These are phyloP conservation scores for Hypomyces rosellus DNA, from an alignment of 2,329 filamentous ascomycete genomes.

Conservation along the genomic window DNA sequence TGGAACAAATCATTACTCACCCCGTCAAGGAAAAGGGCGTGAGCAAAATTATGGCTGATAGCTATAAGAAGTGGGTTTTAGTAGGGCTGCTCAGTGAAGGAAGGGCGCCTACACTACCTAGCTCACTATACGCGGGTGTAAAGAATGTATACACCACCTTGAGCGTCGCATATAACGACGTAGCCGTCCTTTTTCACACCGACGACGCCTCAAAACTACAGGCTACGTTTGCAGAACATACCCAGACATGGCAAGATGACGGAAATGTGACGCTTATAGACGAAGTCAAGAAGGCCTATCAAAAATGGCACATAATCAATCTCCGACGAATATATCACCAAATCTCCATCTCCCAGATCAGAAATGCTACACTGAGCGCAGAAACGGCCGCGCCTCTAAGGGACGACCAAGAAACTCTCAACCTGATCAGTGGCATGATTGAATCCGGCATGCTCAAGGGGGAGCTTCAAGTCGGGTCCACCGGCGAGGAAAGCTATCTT, in stretches of 20 bases:
- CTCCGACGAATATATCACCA: slow-evolving; percentile 66
- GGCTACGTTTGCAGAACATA: slow-evolving; percentile 55
- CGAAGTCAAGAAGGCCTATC: slow-evolving; percentile 64
- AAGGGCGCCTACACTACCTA: slow-evolving; percentile 47
- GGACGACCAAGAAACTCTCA: slow-evolving; percentile 37
- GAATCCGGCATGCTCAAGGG: slow-evolving; percentile 46
- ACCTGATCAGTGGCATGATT: slow-evolving; percentile 51
- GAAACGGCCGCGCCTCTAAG: slow-evolving; percentile 42
- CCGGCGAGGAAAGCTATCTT: slow-evolving; percentile 40
- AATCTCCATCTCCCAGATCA: slow-evolving; percentile 49
- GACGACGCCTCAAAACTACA: slow-evolving; percentile 50
- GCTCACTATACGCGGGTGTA: slow-evolving; percentile 45
- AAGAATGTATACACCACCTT: slow-evolving; percentile 52
- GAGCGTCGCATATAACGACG: slow-evolving; percentile 62
- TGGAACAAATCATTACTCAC: slow-evolving; percentile 61
- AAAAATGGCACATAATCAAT: slow-evolving; percentile 67
- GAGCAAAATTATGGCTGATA: slow-evolving; percentile 77
- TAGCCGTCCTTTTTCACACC: slow-evolving; percentile 63
- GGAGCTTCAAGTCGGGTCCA: slow-evolving; percentile 40
- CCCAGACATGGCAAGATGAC: slow-evolving; percentile 59
- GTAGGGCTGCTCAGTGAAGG: slow-evolving; percentile 67
- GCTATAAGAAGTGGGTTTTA: slow-evolving; percentile 87
- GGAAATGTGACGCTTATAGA: slow-evolving; percentile 65
- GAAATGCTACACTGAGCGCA: slow-evolving; percentile 45
- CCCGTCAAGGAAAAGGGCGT: slow-evolving; percentile 56